These are phyloP conservation scores for Penicillium sp. DNA, from an alignment of 2,329 filamentous ascomycete species.

Conservation along the genomic window DNA sequence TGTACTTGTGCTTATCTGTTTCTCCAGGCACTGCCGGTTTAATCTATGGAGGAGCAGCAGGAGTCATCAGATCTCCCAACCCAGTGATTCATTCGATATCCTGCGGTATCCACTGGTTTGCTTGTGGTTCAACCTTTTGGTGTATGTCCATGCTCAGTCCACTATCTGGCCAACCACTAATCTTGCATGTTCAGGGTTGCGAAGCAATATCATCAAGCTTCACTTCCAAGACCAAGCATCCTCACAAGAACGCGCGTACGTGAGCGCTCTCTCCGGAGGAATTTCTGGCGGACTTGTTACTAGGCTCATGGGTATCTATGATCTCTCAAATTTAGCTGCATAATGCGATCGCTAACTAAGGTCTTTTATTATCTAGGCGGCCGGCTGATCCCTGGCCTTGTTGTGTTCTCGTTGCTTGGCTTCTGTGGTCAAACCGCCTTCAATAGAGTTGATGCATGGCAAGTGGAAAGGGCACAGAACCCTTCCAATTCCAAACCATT, in stretches of 20 bases:
- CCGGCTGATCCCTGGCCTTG: conserved; percentile 58
- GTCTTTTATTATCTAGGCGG: conserved; percentile 47
- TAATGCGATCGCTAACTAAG: conserved; percentile 4
- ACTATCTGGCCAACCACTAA: conserved; percentile 2
- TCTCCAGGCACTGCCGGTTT: conserved; percentile 53
- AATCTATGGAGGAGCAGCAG: conserved; percentile 66
- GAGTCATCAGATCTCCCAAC: conserved; percentile 69
- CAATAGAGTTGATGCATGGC: conserved; percentile 53
- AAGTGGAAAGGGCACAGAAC: conserved; percentile 38
- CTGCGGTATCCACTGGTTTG: conserved; percentile 78
- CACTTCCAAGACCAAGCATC: conserved; percentile 55
- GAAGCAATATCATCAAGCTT: conserved; percentile 49
- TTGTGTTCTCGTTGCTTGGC: conserved; percentile 62
- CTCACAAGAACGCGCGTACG: conserved; percentile 61
- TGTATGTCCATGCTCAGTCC: conserved; percentile 51
- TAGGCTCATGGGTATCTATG: conserved; percentile 51
- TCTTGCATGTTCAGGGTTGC: conserved; percentile 32
- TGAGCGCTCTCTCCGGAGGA: conserved; percentile 70
- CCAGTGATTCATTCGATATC: conserved; percentile 68
- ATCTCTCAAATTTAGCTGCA: background rate
- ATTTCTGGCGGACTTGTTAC: conserved; percentile 62
- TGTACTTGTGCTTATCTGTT: background rate
- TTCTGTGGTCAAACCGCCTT: conserved; percentile 58
- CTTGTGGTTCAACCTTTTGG: conserved; percentile 74
- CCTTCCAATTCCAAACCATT: conserved; percentile 44